phyloP scores from a whole-genome alignment of 179 eudicot species.

The Amaranthus tricolor region DNA sequence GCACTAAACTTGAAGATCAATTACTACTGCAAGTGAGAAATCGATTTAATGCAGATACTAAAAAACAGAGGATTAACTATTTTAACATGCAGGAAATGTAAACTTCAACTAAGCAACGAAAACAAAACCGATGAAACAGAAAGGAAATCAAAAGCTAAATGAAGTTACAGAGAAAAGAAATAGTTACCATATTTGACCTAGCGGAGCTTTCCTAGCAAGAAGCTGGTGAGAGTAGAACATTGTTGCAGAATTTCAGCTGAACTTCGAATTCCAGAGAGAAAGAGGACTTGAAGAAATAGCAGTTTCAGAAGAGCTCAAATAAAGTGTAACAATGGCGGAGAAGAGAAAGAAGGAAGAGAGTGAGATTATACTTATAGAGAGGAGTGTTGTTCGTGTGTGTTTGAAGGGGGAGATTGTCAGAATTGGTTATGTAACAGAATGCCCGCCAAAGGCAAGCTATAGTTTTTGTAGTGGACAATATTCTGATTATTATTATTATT shows the following conservation, averaged over 20 bases:
- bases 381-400: background rate
- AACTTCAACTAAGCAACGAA: background rate
- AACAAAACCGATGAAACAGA: background rate
- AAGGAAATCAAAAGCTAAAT: background rate
- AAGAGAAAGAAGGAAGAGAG: background rate
- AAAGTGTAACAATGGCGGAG: background rate
- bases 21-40: background rate
- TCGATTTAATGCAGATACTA: background rate
- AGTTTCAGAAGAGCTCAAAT: background rate
- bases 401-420: conserved; percentile 1
- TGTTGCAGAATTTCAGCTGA: background rate
- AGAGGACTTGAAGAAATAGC: background rate
- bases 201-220: conserved; percentile 83
- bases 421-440: conserved; percentile 22
- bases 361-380: background rate
- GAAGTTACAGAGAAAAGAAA: background rate
- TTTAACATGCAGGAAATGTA: background rate
- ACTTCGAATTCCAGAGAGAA: background rate
- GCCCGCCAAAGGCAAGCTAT: conserved; percentile 14
- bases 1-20: background rate
- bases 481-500: background rate
- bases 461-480: background rate
- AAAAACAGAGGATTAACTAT: background rate
- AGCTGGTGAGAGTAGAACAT: conserved; percentile 94
- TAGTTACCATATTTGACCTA: conserved; percentile 79